Percentiles rank a stretch among this genome's conserved stretches.
Evolutionary conservation across 1,284 basidiomycete genomes (phyloP).

Genomic region (Pseudomicrostroma phylloplanum): DNA sequence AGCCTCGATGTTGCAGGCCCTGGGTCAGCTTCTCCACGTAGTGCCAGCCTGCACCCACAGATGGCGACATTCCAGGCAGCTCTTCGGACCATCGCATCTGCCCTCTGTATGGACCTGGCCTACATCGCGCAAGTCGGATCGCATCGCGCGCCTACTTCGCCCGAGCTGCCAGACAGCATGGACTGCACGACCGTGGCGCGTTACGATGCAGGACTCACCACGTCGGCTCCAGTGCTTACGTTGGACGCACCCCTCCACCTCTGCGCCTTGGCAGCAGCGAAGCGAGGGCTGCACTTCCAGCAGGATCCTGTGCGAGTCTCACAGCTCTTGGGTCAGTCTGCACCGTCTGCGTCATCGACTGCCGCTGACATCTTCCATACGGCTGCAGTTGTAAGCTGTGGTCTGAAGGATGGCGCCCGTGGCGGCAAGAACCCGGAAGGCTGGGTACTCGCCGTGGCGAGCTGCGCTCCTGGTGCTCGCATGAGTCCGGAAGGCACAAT

Average conservation of each 20-base stretch:
- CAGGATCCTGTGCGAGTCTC: slow-evolving; percentile 8
- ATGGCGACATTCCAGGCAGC: slow-evolving; percentile 9
- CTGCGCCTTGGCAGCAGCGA: slow-evolving; percentile 14
- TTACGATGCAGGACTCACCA: not conserved
- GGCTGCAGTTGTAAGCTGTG: slow-evolving; percentile 12
- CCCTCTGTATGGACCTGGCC: slow-evolving; percentile 12
- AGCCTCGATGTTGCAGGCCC: slow-evolving; percentile 6
- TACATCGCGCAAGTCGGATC: slow-evolving; percentile 15
- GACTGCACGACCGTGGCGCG: slow-evolving; percentile 7
- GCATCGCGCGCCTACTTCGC: not conserved
- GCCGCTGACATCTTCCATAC: not conserved
- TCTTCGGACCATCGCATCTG: slow-evolving; percentile 11
- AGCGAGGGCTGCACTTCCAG: slow-evolving; percentile 12
- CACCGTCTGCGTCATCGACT: not conserved
- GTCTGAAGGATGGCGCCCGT: slow-evolving; percentile 13
- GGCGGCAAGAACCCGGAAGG: slow-evolving; percentile 9
- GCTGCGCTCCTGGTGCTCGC: not conserved
- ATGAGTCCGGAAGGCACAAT: slow-evolving; percentile 5
- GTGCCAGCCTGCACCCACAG: not conserved
- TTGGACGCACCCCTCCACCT: slow-evolving; percentile 12
- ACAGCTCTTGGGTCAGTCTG: slow-evolving; percentile 5
- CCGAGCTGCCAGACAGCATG: not conserved
- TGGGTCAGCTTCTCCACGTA: not conserved
- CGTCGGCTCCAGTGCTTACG: not conserved
- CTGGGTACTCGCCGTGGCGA: slow-evolving; percentile 13